phyloP scores from a whole-genome alignment of 2,329 filamentous ascomycete genomes.

The Zelopaecilomyces penicillatus region DNA sequence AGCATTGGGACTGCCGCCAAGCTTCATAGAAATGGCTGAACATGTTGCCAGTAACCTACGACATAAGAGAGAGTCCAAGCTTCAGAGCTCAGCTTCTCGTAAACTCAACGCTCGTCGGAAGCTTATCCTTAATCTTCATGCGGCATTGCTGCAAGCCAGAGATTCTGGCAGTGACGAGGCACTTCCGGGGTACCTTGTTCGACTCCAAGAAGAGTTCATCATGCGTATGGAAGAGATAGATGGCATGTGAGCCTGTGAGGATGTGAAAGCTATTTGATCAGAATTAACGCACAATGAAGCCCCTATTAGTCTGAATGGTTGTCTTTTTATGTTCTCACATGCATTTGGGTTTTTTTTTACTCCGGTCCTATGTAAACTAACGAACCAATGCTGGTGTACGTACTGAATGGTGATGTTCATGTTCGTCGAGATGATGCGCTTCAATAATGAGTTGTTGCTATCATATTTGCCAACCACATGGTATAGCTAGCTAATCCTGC shows the following conservation, averaged over 20 bases:
- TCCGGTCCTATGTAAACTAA: neutral
- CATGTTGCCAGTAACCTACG: conserved; percentile 55
- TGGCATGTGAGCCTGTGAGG: conserved; percentile 7
- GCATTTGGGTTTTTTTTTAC: neutral
- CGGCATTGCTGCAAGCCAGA: conserved; percentile 61
- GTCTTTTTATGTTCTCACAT: neutral
- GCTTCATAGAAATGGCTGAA: conserved; percentile 61
- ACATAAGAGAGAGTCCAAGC: conserved; percentile 46
- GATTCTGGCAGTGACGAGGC: conserved; percentile 54
- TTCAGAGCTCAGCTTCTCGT: conserved; percentile 48
- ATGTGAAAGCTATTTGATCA: neutral
- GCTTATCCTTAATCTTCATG: conserved; percentile 63
- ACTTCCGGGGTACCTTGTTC: conserved; percentile 33
- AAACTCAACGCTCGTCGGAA: conserved; percentile 58
- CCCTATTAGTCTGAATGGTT: too few species aligned
- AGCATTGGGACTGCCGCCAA: conserved; percentile 61
- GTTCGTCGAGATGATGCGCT: too few species aligned
- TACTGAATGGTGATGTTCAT: too few species aligned
- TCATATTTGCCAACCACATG: too few species aligned
- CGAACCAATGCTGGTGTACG: too few species aligned
- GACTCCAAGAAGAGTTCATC: conserved; percentile 63
- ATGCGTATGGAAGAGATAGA: conserved; percentile 61
- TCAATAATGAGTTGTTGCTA: too few species aligned
- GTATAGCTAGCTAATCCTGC: too few species aligned
- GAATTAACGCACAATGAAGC: neutral